phyloP scores from a whole-genome alignment of 2,329 filamentous ascomycete species.

The Monilinia laxa region DNA sequence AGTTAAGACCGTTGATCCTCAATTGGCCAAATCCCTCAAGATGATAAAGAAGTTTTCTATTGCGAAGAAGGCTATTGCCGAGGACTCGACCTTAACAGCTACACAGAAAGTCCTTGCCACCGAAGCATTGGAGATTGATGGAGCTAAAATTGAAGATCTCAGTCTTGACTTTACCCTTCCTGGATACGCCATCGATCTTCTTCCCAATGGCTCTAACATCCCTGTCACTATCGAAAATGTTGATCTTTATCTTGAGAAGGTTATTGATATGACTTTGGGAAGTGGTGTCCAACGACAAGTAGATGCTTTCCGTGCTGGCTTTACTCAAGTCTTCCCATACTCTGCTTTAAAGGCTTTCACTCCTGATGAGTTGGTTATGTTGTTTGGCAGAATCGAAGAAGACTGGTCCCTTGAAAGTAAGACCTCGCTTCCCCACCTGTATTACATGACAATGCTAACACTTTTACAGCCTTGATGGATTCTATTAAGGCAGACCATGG shows the following conservation, averaged over 20 bases:
- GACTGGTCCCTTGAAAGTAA: conserved; percentile 97
- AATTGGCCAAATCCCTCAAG: conserved; percentile 80
- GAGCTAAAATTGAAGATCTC: conserved; percentile 78
- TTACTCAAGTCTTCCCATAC: conserved; percentile 96
- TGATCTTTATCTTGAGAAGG: conserved; percentile 80
- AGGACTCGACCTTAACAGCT: conserved; percentile 63
- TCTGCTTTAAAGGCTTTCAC: conserved; percentile 90
- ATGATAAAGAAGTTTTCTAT: conserved; percentile 82
- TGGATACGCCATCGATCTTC: conserved; percentile 83
- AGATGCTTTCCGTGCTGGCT: conserved; percentile 85
- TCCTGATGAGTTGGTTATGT: conserved; percentile 87
- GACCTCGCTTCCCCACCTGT: conserved; percentile 41
- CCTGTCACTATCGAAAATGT: conserved; percentile 88
- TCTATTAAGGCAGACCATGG: conserved; percentile 98
- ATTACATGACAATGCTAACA: conserved; percentile 27
- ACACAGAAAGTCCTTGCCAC: conserved; percentile 70
- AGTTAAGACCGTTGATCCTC: conserved; percentile 83
- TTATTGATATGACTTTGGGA: conserved; percentile 90
- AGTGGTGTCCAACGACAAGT: conserved; percentile 84
- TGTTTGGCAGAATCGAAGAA: conserved; percentile 90
- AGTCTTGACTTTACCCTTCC: conserved; percentile 93
- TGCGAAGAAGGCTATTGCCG: conserved; percentile 79
- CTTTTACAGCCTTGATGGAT: conserved; percentile 76
- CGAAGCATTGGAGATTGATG: conserved; percentile 70
- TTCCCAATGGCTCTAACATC: conserved; percentile 70